Evolutionary conservation across 139 green algal species (phyloP), one percentile per base, ranked within the genome.

Genomic region (Zygnema cylindricum): DNA sequence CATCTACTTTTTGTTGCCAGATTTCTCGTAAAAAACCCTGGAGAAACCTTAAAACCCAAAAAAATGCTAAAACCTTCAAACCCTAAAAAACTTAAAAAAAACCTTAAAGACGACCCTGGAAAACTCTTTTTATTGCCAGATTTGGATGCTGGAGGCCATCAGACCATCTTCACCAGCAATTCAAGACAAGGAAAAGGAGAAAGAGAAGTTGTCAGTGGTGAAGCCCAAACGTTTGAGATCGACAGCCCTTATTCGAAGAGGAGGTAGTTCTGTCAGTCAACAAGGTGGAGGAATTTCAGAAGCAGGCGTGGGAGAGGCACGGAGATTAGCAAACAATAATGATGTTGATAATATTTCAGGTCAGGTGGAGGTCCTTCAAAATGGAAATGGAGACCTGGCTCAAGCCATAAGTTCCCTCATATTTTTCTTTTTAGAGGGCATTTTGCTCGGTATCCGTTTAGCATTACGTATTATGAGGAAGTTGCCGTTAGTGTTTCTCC

Each of bases 401-500:
- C 36, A 41, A 16, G 11, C 7, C 71, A 54, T 79, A 43, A 43
- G 36, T 79, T 43, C 36, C 7, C 7, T 54, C 33, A 43, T 54
- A 76, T 7, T 49, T 21, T 22, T 69, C 25, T 35, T 84, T 33
- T 33, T 84, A 38, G 36, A 79, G 7, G 71, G 36, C 16, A 11
- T 11, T 43, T 11, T 79, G 71, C 36, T 42, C 3, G 36, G 38
- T 25, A 79, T 79, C 11, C 7, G 71, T 11, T 42, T 55, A 30
- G 71, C 7, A 25, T 16, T 63, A 16, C 49, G 49, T 16, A 7
- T 79, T 25, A 3, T 79, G 71, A 41, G 71, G 38, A 84, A 84
- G 25, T 11, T 84, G 77, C 77, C 77, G 3, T 33, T 84, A 21
- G 25, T 84, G 3, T 55, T 2, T 35, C 16, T 84, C n/a, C 77